Evolutionary conservation across 202 grass and related monocot genomes (phyloP).

Genomic region (Zoysia matrella): DNA sequence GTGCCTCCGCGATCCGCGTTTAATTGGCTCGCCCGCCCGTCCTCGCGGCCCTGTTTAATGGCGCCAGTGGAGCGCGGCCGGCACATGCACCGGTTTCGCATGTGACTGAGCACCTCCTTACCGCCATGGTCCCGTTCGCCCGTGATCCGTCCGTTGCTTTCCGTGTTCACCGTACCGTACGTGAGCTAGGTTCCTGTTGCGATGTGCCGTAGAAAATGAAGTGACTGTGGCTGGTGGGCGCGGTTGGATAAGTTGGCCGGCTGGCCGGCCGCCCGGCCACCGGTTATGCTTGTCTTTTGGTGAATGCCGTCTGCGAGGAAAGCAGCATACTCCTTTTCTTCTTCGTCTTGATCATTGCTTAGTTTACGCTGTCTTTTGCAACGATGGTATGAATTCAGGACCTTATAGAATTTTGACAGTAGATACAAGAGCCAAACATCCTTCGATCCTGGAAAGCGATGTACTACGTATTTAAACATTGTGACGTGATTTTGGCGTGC

Average conservation of each 20-base stretch:
- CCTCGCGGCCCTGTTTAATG: conserved; percentile 41
- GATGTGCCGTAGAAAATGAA: conserved; percentile 18
- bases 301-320: neutral
- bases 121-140: conserved; percentile 24
- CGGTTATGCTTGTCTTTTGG: conserved; percentile 8
- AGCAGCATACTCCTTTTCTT: neutral
- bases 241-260: conserved; percentile 6
- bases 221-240: neutral
- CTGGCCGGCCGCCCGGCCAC: neutral
- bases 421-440: neutral
- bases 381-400: neutral
- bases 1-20: neutral
- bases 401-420: neutral
- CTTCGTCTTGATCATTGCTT: neutral
- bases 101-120: conserved; percentile 43
- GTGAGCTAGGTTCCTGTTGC: neutral
- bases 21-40: conserved; percentile 6
- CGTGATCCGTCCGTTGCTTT: conserved; percentile 21
- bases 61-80: conserved; percentile 16
- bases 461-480: neutral
- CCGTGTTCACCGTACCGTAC: conserved; percentile 22
- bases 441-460: conserved; percentile 32
- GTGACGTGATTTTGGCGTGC: neutral
- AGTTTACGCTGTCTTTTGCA: neutral
- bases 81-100: conserved; percentile 47